Evolutionary conservation across 495 filamentous ascomycete genomes (phyloP).

Genomic region (Xanthoparmelia taractica): DNA sequence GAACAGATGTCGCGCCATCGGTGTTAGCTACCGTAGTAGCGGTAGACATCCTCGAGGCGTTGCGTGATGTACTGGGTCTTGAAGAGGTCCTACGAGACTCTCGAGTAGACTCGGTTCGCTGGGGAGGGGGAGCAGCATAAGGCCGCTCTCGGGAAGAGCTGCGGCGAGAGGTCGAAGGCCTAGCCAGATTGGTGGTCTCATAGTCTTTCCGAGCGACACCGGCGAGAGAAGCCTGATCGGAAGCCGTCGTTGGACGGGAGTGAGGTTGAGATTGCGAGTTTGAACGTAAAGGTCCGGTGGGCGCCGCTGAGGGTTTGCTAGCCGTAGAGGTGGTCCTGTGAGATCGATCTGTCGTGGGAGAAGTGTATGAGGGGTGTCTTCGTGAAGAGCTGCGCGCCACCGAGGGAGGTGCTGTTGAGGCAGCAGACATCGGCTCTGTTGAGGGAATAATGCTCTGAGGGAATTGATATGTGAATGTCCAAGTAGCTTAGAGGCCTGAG

Average conservation of each 20-base stretch:
- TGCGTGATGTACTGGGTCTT: slow-evolving; percentile 37
- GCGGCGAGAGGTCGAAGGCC: slow-evolving; percentile 43
- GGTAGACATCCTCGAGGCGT: slow-evolving; percentile 50
- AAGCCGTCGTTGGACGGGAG: slow-evolving; percentile 41
- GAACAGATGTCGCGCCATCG: slow-evolving; percentile 35
- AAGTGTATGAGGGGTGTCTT: slow-evolving; percentile 20
- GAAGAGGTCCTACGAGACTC: slow-evolving; percentile 42
- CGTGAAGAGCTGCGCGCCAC: slow-evolving; percentile 26
- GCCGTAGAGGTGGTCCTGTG: slow-evolving; percentile 52
- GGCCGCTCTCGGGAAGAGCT: slow-evolving; percentile 48
- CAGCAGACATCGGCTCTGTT: slow-evolving; percentile 19
- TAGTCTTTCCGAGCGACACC: slow-evolving; percentile 51
- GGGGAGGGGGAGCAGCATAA: slow-evolving; percentile 40
- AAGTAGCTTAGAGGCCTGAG: neutral
- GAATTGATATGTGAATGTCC: neutral
- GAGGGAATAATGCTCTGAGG: neutral
- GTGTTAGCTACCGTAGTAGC: slow-evolving; percentile 38
- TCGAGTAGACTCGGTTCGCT: slow-evolving; percentile 45
- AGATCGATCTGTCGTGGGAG: slow-evolving; percentile 44
- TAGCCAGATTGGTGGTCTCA: slow-evolving; percentile 47
- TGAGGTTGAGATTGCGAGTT: slow-evolving; percentile 47
- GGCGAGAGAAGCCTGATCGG: slow-evolving; percentile 46
- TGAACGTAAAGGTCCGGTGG: slow-evolving; percentile 34
- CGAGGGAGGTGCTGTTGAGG: slow-evolving; percentile 22
- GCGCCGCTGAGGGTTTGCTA: slow-evolving; percentile 32